phyloP scores from a whole-genome alignment of 768 basidiomycete genomes.

The Candolleomyces efflorescens region DNA sequence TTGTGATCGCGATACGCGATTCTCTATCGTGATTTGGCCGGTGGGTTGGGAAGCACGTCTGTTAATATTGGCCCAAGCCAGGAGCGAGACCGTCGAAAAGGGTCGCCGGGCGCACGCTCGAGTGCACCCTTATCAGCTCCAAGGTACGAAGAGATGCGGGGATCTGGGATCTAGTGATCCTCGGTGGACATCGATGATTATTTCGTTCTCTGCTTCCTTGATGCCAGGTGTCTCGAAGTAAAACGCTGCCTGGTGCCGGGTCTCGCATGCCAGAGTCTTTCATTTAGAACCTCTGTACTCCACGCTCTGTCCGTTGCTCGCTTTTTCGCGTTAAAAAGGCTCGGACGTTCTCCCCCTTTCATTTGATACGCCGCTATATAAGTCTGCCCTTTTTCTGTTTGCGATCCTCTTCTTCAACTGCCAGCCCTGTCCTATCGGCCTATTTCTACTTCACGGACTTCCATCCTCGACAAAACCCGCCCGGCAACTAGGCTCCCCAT shows the following conservation, averaged over 20 bases:
- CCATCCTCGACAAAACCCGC: neutral
- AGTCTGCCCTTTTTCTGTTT: slow-evolving; percentile 1
- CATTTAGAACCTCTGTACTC: slow-evolving; percentile 6
- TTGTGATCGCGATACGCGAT: slow-evolving; percentile 4
- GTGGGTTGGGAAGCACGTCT: neutral
- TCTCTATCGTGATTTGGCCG: slow-evolving; percentile 6
- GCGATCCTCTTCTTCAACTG: neutral
- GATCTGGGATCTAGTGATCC: slow-evolving; percentile 10
- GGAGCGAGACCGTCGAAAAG: neutral
- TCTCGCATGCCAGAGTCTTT: neutral
- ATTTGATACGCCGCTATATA: slow-evolving; percentile 6
- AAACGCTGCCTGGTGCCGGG: neutral
- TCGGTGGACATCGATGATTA: slow-evolving; percentile 3
- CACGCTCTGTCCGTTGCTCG: slow-evolving; percentile 6
- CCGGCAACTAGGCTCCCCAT: neutral
- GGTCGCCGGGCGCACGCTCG: neutral
- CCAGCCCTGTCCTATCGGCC: neutral
- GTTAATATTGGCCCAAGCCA: neutral
- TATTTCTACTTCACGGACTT: neutral
- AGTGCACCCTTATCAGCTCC: neutral
- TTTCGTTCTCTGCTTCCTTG: slow-evolving; percentile 5
- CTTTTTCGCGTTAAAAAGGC: neutral
- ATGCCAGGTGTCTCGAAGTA: slow-evolving; percentile 2
- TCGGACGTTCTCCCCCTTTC: neutral
- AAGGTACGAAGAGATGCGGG: neutral